A percentile compares a stretch with the other conserved stretches of the same genome.
These are phyloP conservation scores for Stentor roeselii DNA, from an alignment of 73 alveolate genomes.

Conservation along the genomic window DNA sequence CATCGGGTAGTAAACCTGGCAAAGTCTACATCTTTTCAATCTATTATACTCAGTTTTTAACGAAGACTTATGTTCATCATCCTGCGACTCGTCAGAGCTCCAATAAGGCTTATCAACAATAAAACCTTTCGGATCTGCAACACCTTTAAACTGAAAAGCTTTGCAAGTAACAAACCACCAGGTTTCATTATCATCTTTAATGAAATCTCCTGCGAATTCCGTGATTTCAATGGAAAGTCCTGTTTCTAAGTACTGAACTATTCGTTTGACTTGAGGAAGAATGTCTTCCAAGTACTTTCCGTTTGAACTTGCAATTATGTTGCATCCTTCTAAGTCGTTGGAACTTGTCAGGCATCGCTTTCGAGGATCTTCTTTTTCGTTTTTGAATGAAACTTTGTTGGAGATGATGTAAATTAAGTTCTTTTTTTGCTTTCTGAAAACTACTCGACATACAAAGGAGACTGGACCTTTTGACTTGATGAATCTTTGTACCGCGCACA, in stretches of 20 bases:
- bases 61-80: not conserved
- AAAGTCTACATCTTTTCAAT: constrained; percentile 57
- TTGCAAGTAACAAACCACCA: constrained; percentile 89
- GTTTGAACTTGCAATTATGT: constrained; percentile 77
- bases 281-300: constrained; percentile 91
- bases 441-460: constrained; percentile 89
- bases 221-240: constrained; percentile 69
- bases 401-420: constrained; percentile 80
- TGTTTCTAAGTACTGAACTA: constrained; percentile 76
- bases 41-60: not conserved
- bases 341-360: constrained; percentile 80
- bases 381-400: constrained; percentile 75
- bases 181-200: constrained; percentile 84
- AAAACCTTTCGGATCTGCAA: constrained; percentile 40
- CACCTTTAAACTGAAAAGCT: constrained; percentile 57
- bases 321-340: constrained; percentile 65
- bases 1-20: constrained; percentile 65
- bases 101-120: constrained; percentile 49
- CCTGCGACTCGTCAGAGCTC: constrained; percentile 42
- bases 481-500: constrained; percentile 80
- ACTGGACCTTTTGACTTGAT: constrained; percentile 94
- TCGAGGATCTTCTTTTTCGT: constrained; percentile 69
- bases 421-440: constrained; percentile 79
- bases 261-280: constrained; percentile 66
- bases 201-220: constrained; percentile 91